Evolutionary conservation across 2,329 filamentous ascomycete species (phyloP).

Genomic region (Pseudogymnoascus sp.): DNA sequence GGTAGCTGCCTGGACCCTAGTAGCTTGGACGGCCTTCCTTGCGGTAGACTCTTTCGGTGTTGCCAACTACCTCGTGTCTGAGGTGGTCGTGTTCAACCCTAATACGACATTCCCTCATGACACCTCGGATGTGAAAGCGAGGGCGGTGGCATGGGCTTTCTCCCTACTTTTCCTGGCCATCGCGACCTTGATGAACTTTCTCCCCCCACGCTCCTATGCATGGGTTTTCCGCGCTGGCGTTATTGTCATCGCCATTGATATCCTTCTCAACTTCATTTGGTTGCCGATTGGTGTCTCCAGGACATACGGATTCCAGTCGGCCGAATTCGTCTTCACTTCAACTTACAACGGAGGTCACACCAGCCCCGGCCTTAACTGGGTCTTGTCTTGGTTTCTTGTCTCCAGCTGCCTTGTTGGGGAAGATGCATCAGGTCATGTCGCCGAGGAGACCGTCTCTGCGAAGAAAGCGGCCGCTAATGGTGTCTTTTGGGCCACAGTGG

Average conservation of each 20-base stretch:
- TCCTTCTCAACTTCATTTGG: constrained; percentile 39
- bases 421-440: constrained; percentile 27
- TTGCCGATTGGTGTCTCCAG: constrained; percentile 36
- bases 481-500: constrained; percentile 26
- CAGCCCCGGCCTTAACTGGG: constrained; percentile 25
- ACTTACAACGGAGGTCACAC: constrained; percentile 22
- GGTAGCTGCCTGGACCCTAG: constrained; percentile 12
- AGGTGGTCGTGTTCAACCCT: constrained; percentile 9
- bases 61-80: constrained; percentile 8
- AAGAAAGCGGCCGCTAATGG: constrained; percentile 26
- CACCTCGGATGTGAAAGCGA: constrained; percentile 1
- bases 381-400: constrained; percentile 25
- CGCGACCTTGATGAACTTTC: constrained; percentile 9
- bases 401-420: constrained; percentile 25
- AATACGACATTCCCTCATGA: constrained; percentile 9
- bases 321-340: constrained; percentile 37
- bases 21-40: constrained; percentile 13
- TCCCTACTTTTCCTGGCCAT: constrained; percentile 10
- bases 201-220: constrained; percentile 5
- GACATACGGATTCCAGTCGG: constrained; percentile 37
- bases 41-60: constrained; percentile 1
- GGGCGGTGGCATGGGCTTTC: constrained; percentile 11
- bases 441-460: constrained; percentile 26
- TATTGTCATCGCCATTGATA: constrained; percentile 32
- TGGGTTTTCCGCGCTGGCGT: constrained; percentile 11